Evolutionary conservation across 257 asterid genomes (phyloP), one percentile per base, ranked within the genome.

Genomic region (Cinchona pubescens): DNA sequence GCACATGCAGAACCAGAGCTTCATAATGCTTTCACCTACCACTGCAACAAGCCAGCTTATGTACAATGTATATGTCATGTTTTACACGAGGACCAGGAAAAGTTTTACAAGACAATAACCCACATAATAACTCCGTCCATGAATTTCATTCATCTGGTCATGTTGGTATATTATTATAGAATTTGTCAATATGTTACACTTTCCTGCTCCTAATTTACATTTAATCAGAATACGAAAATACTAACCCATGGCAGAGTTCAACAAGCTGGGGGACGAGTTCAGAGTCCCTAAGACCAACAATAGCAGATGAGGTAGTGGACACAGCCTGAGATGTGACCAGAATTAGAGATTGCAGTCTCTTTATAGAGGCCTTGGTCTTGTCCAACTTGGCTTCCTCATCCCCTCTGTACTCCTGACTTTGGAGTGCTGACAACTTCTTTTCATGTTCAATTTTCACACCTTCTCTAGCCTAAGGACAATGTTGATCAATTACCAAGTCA

Each of bases 211-310:
- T 2, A 18, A 27, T n/a, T 23, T 11, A 15, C 5, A 62, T 34
- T 25, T 32, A 8, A 0, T 10, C 56, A n/a, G 27, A 23, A 56
- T 9, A n/a, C 45, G 59, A 35, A 58, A 46, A 38, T 40, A 80
- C 88, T 79, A 84, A 95, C 99, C 98, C 99, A 30, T 95, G 99
- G 78, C 99, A 92, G 56, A 95, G 97, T 60, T 92, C 97, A 60
- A 90, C 96, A 72, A 95, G 98, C 88, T 95, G 97, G 30, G 99
- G 99, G 74, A 95, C 89, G 56, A 95, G 96, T 76, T 92, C 94
- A 21, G 96, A 86, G 84, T 92, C 97, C 77, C 99, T 80, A 62
- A 85, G 86, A 43, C 88, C 86, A 72, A 89, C 69, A 74, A 91
- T 92, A 43, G 98, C 93, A 82, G 99, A 79, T 27, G 98, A 95